Evolutionary conservation across 805 yeast genomes (phyloP), one percentile per base, ranked within the genome.

Genomic region (Wickerhamiella slavikovae): DNA sequence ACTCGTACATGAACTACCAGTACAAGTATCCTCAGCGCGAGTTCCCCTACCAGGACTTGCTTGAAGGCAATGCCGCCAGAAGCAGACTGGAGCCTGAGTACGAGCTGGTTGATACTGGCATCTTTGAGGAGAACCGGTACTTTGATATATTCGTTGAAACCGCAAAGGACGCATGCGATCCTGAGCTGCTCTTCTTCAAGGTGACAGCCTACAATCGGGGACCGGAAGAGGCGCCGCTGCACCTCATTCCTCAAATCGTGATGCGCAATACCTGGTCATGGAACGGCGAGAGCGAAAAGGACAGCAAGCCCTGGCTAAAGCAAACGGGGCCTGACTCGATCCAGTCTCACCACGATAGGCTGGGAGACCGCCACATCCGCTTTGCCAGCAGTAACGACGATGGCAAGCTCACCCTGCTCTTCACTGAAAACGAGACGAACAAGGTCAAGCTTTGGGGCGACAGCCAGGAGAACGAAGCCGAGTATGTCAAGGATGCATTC

Each of bases 231-330:
- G 93, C 93, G n/a, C 91, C 93, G 2, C 57, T 82, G 35, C 92
- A 80, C 51, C 64, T 83, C 25, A 52, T 77, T 36, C 95, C 95
- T 7, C 94, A 82, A 40, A 54, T 78, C 18, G 68, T 71, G 39
- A 77, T 72, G 54, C 65, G 94, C 55, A 82, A 82, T 54, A 77
- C 89, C 11, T 82, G 95, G 95, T 57, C 74, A n/a, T 82, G 94
- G 93, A 27, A 32, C 21, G 26, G 25, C 10, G 16, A 19, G 17
- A 7, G 17, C 15, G 11, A 14, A 5, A 17, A 24, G 10, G 20
- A 19, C 9, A 9, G 25, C 14, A 38, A 37, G 30, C 52, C 52
- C 12, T 15, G 24, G 6, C 31, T 45, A 24, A 28, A 30, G 27
- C 21, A 80, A 82, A 9, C 42, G 48, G 11, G 47, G 68, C 38